Base-by-base conservation (phyloP, 2,329 filamentous ascomycete species). In the Drechslerella dactyloides region DNA sequence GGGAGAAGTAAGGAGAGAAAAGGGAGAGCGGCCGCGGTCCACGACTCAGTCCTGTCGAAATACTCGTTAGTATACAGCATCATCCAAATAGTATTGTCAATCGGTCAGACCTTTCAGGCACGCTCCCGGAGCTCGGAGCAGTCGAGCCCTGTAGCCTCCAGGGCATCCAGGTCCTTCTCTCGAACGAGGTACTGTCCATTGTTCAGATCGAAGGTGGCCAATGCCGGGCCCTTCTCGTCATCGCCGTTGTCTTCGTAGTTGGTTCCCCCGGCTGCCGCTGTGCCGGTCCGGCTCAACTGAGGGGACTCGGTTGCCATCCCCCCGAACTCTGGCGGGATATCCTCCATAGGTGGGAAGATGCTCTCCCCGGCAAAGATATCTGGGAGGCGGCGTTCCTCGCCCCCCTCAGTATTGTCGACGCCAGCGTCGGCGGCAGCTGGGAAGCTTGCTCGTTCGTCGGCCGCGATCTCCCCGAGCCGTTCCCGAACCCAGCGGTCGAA, bases 291-390 rank as follows among this genome's bases (percentile, higher is more conserved):
- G 1, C 10, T 21, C 11, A 13, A 15, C 37, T 4, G 37, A 42
- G 37, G 24, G 35, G 48, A 56, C 2, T 44, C 21, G 23, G 54
- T 64, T 40, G 60, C 42, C 30, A 19, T 51, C n/a, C 37, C 58
- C 35, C 23, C 17, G 21, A 48, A 17, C 42, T 63, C 50, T 46
- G 50, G 50, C 10, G 24, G 51, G 13, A 46, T 55, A n/a, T 61
- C 58, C 33, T 53, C 50, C n/a, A 44, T 24, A 8, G 35, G 21
- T 7, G 58, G 35, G 58, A 62, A 54, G 35, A 62, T 19, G 21
- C 37, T 63, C 27, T 55, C 51, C 19, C 59, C 51, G 15, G 24
- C 33, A 15, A n/a, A 55, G 30, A 51, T 19, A 24, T 56, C 40
- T 35, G 27, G 63, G 23, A 54, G 30, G 15, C 19, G 27, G 4